phyloP scores from a whole-genome alignment of 495 filamentous ascomycete species.

The Daldinia decipiens region DNA sequence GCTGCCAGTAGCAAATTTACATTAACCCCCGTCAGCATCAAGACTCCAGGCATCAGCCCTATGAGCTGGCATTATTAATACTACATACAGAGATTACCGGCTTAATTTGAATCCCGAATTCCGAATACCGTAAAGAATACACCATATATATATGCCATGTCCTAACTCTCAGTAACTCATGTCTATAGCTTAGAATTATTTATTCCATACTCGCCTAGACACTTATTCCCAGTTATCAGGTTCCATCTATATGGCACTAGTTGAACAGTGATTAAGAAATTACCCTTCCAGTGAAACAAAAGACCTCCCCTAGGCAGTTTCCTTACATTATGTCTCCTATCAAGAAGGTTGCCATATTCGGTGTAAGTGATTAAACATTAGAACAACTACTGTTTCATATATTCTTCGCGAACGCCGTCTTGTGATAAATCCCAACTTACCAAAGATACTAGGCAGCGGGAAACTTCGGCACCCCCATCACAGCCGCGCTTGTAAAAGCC shows the following conservation, averaged over 20 bases:
- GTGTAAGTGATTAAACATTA: slow-evolving; percentile 45
- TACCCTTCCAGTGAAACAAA: not conserved
- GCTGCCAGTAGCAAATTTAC: no score
- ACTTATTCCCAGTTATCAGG: no score
- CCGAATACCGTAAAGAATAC: not conserved
- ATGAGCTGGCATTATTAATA: not conserved
- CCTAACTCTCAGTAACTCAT: not conserved
- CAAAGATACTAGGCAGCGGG: slow-evolving; percentile 57
- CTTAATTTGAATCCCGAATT: not conserved
- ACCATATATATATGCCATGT: not conserved
- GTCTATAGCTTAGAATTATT: not conserved
- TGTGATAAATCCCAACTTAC: no score
- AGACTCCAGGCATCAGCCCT: not conserved
- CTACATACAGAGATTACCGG: not conserved
- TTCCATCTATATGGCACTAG: not conserved
- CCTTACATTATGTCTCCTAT: slow-evolving; percentile 47
- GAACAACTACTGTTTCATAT: no score
- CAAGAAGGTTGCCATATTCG: slow-evolving; percentile 54
- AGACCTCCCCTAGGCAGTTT: not conserved
- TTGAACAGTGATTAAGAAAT: not conserved
- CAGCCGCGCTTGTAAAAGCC: slow-evolving; percentile 56
- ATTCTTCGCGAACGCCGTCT: no score
- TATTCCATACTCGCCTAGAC: no score
- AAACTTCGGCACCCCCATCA: slow-evolving; percentile 60
- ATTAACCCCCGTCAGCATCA: not conserved